Conservation (phyloP, 2,329 filamentous ascomycete species). For the Claviceps africana region DNA sequence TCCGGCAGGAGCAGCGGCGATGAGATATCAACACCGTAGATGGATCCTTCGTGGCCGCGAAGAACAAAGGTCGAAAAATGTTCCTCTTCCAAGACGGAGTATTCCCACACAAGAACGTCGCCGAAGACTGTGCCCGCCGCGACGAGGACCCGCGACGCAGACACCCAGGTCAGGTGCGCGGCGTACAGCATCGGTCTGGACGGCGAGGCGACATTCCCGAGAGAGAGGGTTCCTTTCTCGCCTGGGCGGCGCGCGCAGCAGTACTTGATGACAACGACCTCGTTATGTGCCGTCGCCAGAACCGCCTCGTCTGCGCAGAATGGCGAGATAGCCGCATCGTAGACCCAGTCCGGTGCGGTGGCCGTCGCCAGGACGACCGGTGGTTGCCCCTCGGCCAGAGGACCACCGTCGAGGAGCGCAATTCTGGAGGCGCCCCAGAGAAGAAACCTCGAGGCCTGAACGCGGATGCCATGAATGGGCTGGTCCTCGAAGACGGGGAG, state of each 20-base stretch:
- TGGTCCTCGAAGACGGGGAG: slow-evolving; percentile 50
- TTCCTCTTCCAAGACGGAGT: slow-evolving; percentile 21
- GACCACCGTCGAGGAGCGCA: slow-evolving; percentile 20
- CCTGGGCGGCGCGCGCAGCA: slow-evolving; percentile 10
- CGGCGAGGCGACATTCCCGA: slow-evolving; percentile 39
- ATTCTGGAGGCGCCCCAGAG: slow-evolving; percentile 58
- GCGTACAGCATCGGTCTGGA: slow-evolving; percentile 81
- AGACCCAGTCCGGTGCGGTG: slow-evolving; percentile 59
- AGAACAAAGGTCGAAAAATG: slow-evolving; percentile 35
- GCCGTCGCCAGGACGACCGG: slow-evolving; percentile 12
- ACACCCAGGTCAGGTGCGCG: slow-evolving; percentile 55
- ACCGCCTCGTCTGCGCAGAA: slow-evolving; percentile 31
- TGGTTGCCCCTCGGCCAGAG: slow-evolving; percentile 8
- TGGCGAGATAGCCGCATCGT: slow-evolving; percentile 47
- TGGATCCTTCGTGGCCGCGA: slow-evolving; percentile 72
- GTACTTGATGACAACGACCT: slow-evolving; percentile 42
- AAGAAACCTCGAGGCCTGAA: slow-evolving; percentile 26
- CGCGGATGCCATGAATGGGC: slow-evolving; percentile 58
- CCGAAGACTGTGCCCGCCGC: slow-evolving; percentile 89
- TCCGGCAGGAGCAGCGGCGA: slow-evolving; percentile 27
- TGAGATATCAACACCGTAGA: slow-evolving; percentile 81
- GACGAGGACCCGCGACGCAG: slow-evolving; percentile 48
- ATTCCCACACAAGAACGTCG: slow-evolving; percentile 84
- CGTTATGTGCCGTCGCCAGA: slow-evolving; percentile 78
- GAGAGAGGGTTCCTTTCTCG: slow-evolving; percentile 21